Conservation (phyloP, 176 grass and related monocot species). For the Tuctoria greenei region DNA sequence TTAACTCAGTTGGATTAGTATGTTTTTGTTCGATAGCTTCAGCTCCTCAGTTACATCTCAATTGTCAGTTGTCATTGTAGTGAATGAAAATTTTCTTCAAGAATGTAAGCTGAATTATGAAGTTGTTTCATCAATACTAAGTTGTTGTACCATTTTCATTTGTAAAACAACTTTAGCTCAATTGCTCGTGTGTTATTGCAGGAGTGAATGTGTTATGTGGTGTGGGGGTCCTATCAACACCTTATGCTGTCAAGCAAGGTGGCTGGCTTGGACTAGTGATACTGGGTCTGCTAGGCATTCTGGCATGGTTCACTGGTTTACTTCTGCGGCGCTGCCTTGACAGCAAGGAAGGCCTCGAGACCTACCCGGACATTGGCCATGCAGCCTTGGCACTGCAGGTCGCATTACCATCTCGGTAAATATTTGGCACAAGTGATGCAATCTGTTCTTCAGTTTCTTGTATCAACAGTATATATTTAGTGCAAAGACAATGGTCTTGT, state of each 20-base stretch:
- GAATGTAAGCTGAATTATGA: neutral
- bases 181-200: conserved; percentile 13
- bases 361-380: conserved; percentile 91
- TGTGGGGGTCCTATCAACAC: conserved; percentile 86
- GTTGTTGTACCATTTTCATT: neutral
- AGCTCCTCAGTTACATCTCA: neutral
- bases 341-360: conserved; percentile 70
- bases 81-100: neutral
- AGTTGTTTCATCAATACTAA: neutral
- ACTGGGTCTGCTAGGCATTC: conserved; percentile 53
- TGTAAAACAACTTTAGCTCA: neutral
- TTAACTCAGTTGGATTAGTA: neutral
- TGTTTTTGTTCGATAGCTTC: neutral
- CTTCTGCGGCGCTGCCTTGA: conserved; percentile 77
- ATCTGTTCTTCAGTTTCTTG: neutral
- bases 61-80: neutral
- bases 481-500: neutral
- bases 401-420: conserved; percentile 78
- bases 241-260: conserved; percentile 80
- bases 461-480: neutral
- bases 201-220: conserved; percentile 91
- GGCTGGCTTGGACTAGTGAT: conserved; percentile 78
- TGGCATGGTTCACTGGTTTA: conserved; percentile 77
- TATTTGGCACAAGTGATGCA: neutral
- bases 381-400: conserved; percentile 73